Evolutionary conservation across 2,329 filamentous ascomycete species (phyloP).

Genomic region (Phyllachora maydis): DNA sequence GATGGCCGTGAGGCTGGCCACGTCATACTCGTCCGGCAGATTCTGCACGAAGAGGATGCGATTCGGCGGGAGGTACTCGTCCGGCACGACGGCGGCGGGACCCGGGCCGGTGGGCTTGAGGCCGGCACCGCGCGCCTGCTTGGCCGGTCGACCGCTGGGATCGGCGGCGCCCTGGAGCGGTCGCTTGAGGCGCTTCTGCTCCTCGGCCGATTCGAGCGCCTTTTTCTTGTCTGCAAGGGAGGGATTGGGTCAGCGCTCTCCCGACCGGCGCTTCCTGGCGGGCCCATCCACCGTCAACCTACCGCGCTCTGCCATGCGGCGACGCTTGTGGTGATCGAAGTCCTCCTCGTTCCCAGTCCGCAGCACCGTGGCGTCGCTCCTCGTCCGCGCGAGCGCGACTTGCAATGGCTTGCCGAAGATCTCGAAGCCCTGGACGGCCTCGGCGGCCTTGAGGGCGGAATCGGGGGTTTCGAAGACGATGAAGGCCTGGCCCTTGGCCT

Average conservation of each 20-base stretch:
- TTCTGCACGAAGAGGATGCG: slow-evolving; percentile 93
- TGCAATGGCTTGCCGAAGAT: slow-evolving; percentile 83
- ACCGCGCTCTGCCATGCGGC: slow-evolving; percentile 82
- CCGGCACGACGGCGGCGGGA: slow-evolving; percentile 59
- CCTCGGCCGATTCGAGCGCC: slow-evolving; percentile 60
- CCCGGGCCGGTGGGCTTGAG: slow-evolving; percentile 56
- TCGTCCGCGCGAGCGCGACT: slow-evolving; percentile 59
- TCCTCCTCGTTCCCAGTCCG: slow-evolving; percentile 55
- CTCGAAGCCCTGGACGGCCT: slow-evolving; percentile 82
- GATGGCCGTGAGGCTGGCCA: slow-evolving; percentile 57
- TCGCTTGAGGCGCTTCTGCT: slow-evolving; percentile 59
- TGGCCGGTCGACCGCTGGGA: slow-evolving; percentile 36
- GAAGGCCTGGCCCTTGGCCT: slow-evolving; percentile 89
- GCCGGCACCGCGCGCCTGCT: slow-evolving; percentile 49
- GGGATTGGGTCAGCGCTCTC: slow-evolving; percentile 4
- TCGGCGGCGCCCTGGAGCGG: slow-evolving; percentile 16
- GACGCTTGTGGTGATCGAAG: slow-evolving; percentile 69
- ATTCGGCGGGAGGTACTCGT: slow-evolving; percentile 94
- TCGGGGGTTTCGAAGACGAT: slow-evolving; percentile 73
- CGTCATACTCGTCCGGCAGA: slow-evolving; percentile 67
- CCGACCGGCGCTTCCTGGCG: too few relatives aligned
- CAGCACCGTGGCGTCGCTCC: slow-evolving; percentile 74
- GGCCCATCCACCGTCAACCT: slow-evolving; percentile 8
- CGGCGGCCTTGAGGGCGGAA: slow-evolving; percentile 60
- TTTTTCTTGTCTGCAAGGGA: slow-evolving; percentile 54